Conservation (phyloP, 1,284 basidiomycete species). For the Sanghuangporus weigelae region DNA sequence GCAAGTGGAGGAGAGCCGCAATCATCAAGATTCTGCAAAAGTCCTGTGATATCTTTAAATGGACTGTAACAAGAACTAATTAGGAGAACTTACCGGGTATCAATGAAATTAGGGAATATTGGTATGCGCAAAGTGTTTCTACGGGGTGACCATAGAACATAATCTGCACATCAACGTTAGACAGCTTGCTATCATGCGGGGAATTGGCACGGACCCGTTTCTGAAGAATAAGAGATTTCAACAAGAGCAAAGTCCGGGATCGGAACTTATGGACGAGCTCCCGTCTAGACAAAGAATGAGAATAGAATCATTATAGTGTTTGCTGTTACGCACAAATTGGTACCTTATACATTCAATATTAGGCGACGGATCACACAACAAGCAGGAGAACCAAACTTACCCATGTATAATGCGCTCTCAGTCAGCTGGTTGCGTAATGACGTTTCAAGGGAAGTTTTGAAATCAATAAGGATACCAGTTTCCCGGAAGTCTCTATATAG, state of each 20-base stretch:
- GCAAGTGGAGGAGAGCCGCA: slow-evolving; percentile 88
- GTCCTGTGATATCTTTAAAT: slow-evolving; percentile 36
- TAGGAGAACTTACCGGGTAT: slow-evolving; percentile 55
- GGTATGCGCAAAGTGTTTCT: slow-evolving; percentile 93
- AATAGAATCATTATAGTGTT: background rate
- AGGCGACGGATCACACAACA: slow-evolving; percentile 19
- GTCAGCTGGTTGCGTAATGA: slow-evolving; percentile 67
- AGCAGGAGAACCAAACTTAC: slow-evolving; percentile 34
- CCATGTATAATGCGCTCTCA: slow-evolving; percentile 84
- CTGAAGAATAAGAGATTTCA: slow-evolving; percentile 93
- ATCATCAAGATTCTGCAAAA: slow-evolving; percentile 87
- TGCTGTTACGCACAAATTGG: slow-evolving; percentile 5
- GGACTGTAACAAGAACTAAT: background rate
- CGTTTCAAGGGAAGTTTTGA: slow-evolving; percentile 67
- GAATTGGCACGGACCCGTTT: slow-evolving; percentile 56
- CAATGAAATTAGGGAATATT: slow-evolving; percentile 89
- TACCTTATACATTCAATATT: background rate
- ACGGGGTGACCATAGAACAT: slow-evolving; percentile 98
- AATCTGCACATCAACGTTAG: slow-evolving; percentile 46
- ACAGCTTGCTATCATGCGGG: background rate
- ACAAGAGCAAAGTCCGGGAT: slow-evolving; percentile 87
- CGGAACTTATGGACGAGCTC: slow-evolving; percentile 94
- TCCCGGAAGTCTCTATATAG: slow-evolving; percentile 72
- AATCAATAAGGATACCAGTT: slow-evolving; percentile 79
- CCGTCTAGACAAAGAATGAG: slow-evolving; percentile 40